Evolutionary conservation across 805 yeast genomes (phyloP).

Genomic region (Lachancea sp.): DNA sequence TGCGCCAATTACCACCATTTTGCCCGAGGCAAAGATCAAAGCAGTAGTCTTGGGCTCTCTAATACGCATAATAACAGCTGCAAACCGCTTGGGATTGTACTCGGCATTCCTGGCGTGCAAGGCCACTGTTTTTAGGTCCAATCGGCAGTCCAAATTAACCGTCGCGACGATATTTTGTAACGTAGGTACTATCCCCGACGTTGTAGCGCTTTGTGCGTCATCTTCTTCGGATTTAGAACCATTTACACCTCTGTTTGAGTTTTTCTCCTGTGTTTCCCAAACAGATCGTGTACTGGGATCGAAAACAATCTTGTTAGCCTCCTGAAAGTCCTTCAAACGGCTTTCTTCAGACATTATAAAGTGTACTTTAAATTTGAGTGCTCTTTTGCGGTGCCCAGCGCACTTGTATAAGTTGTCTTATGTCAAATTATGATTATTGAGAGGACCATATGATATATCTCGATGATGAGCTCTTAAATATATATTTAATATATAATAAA

Average conservation of each 20-base stretch:
- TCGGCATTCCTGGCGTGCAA: slow-evolving; percentile 98
- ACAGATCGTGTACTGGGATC: slow-evolving; percentile 35
- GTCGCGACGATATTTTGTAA: slow-evolving; percentile 93
- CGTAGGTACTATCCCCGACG: slow-evolving; percentile 95
- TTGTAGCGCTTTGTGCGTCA: slow-evolving; percentile 55
- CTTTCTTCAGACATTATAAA: slow-evolving; percentile 28
- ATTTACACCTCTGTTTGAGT: slow-evolving; percentile 1
- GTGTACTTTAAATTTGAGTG: too few relatives aligned
- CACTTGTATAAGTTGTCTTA: too few relatives aligned
- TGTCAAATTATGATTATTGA: too few relatives aligned
- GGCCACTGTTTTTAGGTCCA: slow-evolving; percentile 95
- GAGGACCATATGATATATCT: not conserved
- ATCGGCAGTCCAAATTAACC: slow-evolving; percentile 90
- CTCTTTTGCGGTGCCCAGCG: too few relatives aligned
- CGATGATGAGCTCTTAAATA: not conserved
- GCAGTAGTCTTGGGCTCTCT: slow-evolving; percentile 99
- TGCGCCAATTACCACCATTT: slow-evolving; percentile 99
- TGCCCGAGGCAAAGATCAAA: slow-evolving; percentile 94
- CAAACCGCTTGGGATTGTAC: slow-evolving; percentile 97
- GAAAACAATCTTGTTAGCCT: slow-evolving; percentile 32
- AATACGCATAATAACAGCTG: slow-evolving; percentile 98
- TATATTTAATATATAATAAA: not conserved
- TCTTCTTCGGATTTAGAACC: slow-evolving; percentile 14
- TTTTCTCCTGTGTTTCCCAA: slow-evolving; percentile 30
- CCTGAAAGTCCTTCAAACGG: slow-evolving; percentile 31